Percentiles rank a stretch among this genome's conserved stretches.
These are phyloP conservation scores for Thermothelomyces thermophilus DNA, from an alignment of 2,329 filamentous ascomycete genomes.

Conservation along the genomic window DNA sequence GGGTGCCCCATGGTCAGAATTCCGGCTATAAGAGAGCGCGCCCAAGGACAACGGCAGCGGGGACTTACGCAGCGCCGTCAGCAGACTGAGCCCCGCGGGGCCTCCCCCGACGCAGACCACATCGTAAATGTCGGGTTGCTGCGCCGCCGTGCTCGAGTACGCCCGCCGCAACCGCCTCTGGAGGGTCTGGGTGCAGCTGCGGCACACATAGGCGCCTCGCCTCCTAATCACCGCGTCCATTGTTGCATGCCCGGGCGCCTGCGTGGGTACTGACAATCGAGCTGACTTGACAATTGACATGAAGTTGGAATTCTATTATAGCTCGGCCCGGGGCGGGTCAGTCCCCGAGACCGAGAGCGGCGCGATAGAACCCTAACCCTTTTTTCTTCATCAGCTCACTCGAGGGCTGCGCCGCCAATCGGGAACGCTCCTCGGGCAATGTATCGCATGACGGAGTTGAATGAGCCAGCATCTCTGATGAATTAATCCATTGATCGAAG, in stretches of 20 bases:
- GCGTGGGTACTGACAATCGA: not conserved
- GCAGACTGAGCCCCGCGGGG: conserved; percentile 77
- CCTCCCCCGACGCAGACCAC: conserved; percentile 88
- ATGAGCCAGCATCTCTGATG: too few relatives aligned
- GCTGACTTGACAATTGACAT: not conserved
- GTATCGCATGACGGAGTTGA: too few relatives aligned
- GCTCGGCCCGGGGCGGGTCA: not conserved
- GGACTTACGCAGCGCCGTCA: conserved; percentile 65
- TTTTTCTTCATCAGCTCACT: too few relatives aligned
- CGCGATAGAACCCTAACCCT: not conserved
- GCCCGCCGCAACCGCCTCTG: conserved; percentile 33
- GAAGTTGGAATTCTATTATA: not conserved
- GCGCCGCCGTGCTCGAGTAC: conserved; percentile 36
- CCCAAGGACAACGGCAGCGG: not conserved
- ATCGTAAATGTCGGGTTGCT: conserved; percentile 74
- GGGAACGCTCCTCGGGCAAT: too few relatives aligned
- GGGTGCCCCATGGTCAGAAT: conserved; percentile 3
- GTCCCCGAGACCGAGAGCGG: too few relatives aligned
- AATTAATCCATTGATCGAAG: too few relatives aligned
- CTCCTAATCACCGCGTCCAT: conserved; percentile 25
- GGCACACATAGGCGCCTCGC: conserved; percentile 37
- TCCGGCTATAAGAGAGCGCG: not conserved
- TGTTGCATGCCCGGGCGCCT: conserved; percentile 4
- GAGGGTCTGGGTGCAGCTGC: conserved; percentile 39
- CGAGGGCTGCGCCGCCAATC: too few relatives aligned